phyloP scores from a whole-genome alignment of 306 rosid genomes.

The Sophora flavescens region DNA sequence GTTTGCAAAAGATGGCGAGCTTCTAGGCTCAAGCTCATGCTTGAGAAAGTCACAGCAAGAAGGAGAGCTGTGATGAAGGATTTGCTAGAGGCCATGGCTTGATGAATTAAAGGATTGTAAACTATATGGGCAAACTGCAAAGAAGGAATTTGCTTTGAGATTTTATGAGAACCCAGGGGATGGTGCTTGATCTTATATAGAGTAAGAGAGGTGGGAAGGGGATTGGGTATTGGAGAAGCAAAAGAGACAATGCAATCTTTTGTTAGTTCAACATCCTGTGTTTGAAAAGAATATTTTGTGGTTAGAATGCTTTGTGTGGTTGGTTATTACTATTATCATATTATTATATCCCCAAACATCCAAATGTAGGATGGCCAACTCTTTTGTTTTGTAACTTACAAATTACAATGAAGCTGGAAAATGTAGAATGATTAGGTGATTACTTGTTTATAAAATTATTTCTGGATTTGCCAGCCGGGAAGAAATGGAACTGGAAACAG shows the following conservation, averaged over 20 bases:
- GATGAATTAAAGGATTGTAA: background rate
- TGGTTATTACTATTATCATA: background rate
- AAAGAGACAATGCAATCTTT: too few species aligned
- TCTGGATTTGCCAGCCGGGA: background rate
- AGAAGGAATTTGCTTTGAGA: constrained; percentile 20
- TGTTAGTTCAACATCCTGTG: constrained; percentile 32
- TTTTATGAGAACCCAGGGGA: background rate
- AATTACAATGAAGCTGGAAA: background rate
- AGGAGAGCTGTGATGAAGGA: constrained; percentile 35
- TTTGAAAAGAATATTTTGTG: constrained; percentile 14
- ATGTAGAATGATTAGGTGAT: background rate
- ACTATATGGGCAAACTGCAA: too few species aligned
- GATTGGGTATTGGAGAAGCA: too few species aligned
- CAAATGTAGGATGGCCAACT: constrained; percentile 35
- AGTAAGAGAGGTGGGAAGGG: background rate
- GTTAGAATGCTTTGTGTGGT: background rate
- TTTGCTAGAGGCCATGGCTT: constrained; percentile 41
- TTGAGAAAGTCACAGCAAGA: constrained; percentile 37
- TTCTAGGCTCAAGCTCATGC: constrained; percentile 34
- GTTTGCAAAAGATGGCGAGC: constrained; percentile 48
- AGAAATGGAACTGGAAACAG: background rate
- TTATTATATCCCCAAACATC: background rate
- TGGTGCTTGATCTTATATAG: constrained; percentile 35
- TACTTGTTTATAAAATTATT: background rate
- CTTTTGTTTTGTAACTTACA: background rate